phyloP scores from a whole-genome alignment of 108 stramenopile species.

The Conticribra guillardii region DNA sequence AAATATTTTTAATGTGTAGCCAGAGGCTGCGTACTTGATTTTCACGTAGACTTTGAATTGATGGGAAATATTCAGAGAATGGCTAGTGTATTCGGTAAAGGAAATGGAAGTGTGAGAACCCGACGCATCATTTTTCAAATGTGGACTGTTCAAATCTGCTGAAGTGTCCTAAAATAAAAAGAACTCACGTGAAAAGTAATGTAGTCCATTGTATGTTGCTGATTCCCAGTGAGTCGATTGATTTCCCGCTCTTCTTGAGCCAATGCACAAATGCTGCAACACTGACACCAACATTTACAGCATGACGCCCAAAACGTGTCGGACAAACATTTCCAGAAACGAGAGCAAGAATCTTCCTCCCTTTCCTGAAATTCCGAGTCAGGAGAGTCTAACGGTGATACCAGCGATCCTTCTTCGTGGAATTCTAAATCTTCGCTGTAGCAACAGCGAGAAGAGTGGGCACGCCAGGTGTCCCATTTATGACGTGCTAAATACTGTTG shows the following conservation, averaged over 20 bases:
- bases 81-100: no score
- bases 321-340: constrained; percentile 40
- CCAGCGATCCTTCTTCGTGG: constrained; percentile 3
- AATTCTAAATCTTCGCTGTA: constrained; percentile 32
- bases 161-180: no score
- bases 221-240: constrained; percentile 36
- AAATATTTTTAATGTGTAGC: constrained; percentile 24
- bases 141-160: no score
- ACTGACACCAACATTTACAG: constrained; percentile 56
- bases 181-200: constrained; percentile 42
- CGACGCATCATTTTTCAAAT: background rate
- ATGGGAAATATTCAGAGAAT: constrained; percentile 43
- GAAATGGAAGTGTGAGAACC: no score
- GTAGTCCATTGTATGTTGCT: constrained; percentile 41
- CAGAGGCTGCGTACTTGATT: constrained; percentile 24
- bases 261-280: constrained; percentile 46
- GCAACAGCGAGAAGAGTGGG: constrained; percentile 40
- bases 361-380: background rate
- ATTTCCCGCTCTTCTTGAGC: constrained; percentile 54
- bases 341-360: constrained; percentile 45
- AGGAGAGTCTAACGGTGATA: background rate
- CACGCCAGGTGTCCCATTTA: constrained; percentile 14
- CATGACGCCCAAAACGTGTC: constrained; percentile 38
- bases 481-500: constrained; percentile 18
- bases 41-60: constrained; percentile 31